Conservation (phyloP, 768 basidiomycete genomes). For the Lepiota brunneoincarnata region DNA sequence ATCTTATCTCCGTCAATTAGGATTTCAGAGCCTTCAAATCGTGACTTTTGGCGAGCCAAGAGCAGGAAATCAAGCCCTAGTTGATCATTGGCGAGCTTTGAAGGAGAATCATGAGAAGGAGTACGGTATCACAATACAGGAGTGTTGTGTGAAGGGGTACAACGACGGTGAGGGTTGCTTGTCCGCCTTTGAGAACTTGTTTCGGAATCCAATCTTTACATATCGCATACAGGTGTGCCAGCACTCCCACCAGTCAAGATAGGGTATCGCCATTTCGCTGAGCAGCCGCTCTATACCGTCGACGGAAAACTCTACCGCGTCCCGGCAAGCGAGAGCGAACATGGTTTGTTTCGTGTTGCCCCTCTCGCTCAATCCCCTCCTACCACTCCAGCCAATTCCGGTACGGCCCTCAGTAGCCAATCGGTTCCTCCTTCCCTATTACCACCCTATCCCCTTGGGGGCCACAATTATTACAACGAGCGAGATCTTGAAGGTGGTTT, state of each 20-base stretch:
- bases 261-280: slow-evolving; percentile 52
- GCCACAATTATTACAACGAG: slow-evolving; percentile 63
- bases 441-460: slow-evolving; percentile 44
- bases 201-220: background rate
- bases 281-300: slow-evolving; percentile 46
- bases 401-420: too few species aligned
- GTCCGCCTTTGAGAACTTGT: background rate
- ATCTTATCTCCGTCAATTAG: slow-evolving; percentile 21
- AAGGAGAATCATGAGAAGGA: slow-evolving; percentile 29
- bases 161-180: slow-evolving; percentile 46
- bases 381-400: background rate
- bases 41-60: slow-evolving; percentile 52
- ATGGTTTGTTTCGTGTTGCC: slow-evolving; percentile 39
- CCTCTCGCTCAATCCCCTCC: background rate
- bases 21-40: slow-evolving; percentile 32
- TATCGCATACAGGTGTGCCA: slow-evolving; percentile 42
- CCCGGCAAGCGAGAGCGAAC: slow-evolving; percentile 43
- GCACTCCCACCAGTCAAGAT: slow-evolving; percentile 49
- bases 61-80: slow-evolving; percentile 42
- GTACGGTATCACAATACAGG: slow-evolving; percentile 37
- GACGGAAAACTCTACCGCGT: slow-evolving; percentile 45
- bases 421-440: background rate
- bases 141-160: slow-evolving; percentile 51
- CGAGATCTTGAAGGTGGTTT: slow-evolving; percentile 47
- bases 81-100: slow-evolving; percentile 37